Conservation (phyloP, 2,329 filamentous ascomycete genomes). For the Colletotrichum endophyticum region DNA sequence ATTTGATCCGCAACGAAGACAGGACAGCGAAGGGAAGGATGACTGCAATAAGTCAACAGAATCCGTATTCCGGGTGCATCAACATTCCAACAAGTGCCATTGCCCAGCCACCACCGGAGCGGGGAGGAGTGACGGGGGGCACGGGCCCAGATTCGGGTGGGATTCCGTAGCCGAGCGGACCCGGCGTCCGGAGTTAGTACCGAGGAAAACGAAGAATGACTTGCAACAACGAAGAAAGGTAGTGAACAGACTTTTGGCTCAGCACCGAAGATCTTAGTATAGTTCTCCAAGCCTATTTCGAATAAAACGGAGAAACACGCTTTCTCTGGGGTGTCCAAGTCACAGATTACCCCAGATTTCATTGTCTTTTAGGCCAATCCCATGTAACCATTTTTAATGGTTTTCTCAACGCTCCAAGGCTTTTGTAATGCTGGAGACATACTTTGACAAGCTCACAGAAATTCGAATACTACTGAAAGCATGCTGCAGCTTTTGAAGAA, state of each 20-base stretch:
- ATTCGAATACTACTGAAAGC: accelerated
- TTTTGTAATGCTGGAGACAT: neutral
- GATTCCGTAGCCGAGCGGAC: neutral
- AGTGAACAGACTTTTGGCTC: neutral
- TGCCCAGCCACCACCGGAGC: neutral
- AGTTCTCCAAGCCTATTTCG: neutral
- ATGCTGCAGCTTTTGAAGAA: neutral
- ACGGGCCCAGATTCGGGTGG: neutral
- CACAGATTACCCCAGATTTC: neutral
- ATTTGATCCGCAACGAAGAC: neutral
- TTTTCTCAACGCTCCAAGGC: neutral
- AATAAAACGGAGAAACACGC: neutral
- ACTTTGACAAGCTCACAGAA: neutral
- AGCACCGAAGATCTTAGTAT: neutral
- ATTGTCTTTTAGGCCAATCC: neutral
- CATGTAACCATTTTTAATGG: neutral
- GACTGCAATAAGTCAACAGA: neutral
- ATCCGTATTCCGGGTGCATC: neutral
- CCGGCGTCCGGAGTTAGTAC: neutral
- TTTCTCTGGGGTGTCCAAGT: neutral
- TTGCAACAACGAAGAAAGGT: neutral
- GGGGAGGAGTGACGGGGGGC: neutral
- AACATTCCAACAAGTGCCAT: neutral
- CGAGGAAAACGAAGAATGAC: neutral
- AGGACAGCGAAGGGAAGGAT: neutral